Conservation (phyloP, 73 alveolate genomes). For the Tetrahymena elliotti region DNA sequence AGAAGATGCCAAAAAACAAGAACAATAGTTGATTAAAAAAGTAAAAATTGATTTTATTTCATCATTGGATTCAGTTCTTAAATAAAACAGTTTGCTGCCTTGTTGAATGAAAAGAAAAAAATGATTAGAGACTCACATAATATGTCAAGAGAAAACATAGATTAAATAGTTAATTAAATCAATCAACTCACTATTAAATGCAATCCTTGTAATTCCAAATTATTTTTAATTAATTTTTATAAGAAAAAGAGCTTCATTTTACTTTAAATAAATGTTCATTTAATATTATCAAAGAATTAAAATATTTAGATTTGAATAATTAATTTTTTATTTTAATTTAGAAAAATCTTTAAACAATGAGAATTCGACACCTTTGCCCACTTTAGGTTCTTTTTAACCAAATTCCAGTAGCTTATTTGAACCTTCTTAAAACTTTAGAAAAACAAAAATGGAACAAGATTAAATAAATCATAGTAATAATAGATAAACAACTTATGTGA, state of each 20-base stretch:
- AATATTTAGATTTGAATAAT: no score
- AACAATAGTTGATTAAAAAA: neutral
- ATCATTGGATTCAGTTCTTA: neutral
- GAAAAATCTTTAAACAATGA: neutral
- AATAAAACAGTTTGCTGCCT: neutral
- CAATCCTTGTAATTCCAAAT: neutral
- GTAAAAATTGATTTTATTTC: neutral
- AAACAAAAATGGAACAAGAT: neutral
- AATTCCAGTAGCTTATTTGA: neutral
- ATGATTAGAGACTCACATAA: neutral
- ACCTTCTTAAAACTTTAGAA: neutral
- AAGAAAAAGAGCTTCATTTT: no score
- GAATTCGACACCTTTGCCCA: neutral
- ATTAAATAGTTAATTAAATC: neutral
- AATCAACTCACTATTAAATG: neutral
- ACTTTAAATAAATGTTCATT: no score
- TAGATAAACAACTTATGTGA: neutral
- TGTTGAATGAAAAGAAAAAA: neutral
- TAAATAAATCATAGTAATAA: neutral
- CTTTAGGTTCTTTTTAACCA: neutral
- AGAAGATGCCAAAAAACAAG: neutral
- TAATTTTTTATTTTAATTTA: neutral
- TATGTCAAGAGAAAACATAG: neutral
- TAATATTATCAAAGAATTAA: no score
- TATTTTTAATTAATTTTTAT: no score